phyloP scores from a whole-genome alignment of 768 basidiomycete genomes.

The Lepiota brunneoincarnata region DNA sequence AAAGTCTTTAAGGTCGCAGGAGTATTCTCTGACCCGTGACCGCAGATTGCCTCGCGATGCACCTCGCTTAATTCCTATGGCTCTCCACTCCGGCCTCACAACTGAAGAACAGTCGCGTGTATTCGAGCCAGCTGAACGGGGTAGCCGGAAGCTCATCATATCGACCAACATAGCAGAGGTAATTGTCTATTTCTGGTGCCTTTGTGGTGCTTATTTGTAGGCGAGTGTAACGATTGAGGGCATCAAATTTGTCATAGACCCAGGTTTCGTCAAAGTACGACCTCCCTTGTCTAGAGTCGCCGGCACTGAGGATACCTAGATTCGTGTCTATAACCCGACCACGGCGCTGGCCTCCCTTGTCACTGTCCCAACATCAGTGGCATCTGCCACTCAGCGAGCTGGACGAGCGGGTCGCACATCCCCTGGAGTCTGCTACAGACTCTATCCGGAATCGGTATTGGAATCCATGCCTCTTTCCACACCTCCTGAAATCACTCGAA shows the following conservation, averaged over 20 bases:
- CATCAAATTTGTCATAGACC: constrained; percentile 90
- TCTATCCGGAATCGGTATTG: constrained; percentile 72
- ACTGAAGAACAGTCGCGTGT: constrained; percentile 86
- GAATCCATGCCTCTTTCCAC: constrained; percentile 64
- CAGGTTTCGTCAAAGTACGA: constrained; percentile 89
- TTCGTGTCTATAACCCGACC: constrained; percentile 86
- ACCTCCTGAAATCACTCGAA: constrained; percentile 86
- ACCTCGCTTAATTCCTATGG: constrained; percentile 59
- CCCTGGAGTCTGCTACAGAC: constrained; percentile 87
- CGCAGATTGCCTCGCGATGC: constrained; percentile 52
- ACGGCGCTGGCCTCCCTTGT: constrained; percentile 82
- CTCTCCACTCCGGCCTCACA: constrained; percentile 87
- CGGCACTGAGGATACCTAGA: constrained; percentile 39
- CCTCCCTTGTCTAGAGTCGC: neutral
- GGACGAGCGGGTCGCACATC: constrained; percentile 95
- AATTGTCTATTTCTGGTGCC: constrained; percentile 5
- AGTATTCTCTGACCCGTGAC: constrained; percentile 3
- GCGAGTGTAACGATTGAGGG: constrained; percentile 98
- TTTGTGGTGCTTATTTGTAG: constrained; percentile 30
- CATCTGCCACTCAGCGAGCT: constrained; percentile 90
- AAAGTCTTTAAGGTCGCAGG: constrained; percentile 7
- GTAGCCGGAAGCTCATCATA: constrained; percentile 85
- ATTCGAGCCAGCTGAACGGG: constrained; percentile 74
- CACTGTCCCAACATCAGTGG: constrained; percentile 79
- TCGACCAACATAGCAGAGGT: constrained; percentile 97